Base-by-base conservation (phyloP, 2,329 filamentous ascomycete species). In the Sarocladium brachiariae region DNA sequence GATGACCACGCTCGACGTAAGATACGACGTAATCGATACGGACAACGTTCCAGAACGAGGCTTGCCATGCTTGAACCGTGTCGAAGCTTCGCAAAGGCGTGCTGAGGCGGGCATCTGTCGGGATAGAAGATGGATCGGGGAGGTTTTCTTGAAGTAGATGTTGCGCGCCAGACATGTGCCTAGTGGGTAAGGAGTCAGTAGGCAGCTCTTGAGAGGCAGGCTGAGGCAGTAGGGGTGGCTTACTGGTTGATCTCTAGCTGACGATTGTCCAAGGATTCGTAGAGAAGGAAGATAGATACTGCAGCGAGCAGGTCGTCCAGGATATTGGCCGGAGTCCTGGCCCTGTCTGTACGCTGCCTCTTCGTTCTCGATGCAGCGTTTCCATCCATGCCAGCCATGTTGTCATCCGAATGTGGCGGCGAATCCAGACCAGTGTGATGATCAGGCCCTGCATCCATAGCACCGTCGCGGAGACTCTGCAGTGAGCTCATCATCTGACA, bases 251-350 rank as follows among this genome's bases (percentile, higher is more conserved):
- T 53, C 37, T 55, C 53, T 25, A 48, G 48, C 47, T 55, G 51
- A 13, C 53, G 50, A n/a, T 56, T 55, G 33, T 56, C 55, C 6
- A 56, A 46, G 25, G 55, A 55, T 34, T 56, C 55, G 25, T 56
- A 56, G 19, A 56, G 50, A 19, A 56, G 50, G 31, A 56, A 56
- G 3, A 56, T 51, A 8, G 53, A 55, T 21, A 56, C 51, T 31
- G 53, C 55, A 8, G 53, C 51, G 6, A 56, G 16, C 19, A 54
- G 50, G n/a, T 56, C 55, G 38, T 49, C 46, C 4, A 49, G 46
- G 18, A 49, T 19, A 16, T 45, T 43, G 18, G 39, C 37, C n/a
- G 39, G 37, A 13, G 49, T 45, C 8, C 25, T 25, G 5, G 18
- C 34, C 37, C 24, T 45, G 3, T 41, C 27, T 7, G 30, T 37